Base-by-base conservation (phyloP, 495 filamentous ascomycete species). In the Penicillium flavigenum region DNA sequence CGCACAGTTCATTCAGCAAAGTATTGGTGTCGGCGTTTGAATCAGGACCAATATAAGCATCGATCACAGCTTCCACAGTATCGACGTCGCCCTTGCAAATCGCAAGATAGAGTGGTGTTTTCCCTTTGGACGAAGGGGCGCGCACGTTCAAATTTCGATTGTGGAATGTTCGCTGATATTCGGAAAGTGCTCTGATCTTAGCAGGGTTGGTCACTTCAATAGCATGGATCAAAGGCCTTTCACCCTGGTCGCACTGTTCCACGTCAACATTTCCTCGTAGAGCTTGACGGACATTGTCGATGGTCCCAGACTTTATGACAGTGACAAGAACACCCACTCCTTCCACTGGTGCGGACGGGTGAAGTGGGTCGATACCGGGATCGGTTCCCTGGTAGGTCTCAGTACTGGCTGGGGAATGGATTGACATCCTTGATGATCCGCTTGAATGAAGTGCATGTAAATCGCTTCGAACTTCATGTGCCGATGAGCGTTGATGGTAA, bases 71-170 rank as follows among this genome's bases (percentile, higher is more conserved):
- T 52, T 26, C 41, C 49, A 52, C 49, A 7, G 19, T 20, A 4
- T 24, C 20, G 16, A 41, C 34, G 8, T 52, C 20, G 5, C 49
- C 49, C 34, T 11, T 52, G 9, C 32, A 41, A 16, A 52, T n/a
- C 4, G 49, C 49, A 39, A 52, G 49, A 41, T 52, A 31, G 12
- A 52, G 32, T 12, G 49, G 49, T 2, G 49, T 52, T n/a, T 52
- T 7, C 4, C 32, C n/a, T 52, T 39, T 24, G 19, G 32, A 52
- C 9, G 49, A 52, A 19, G 12, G 20, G 38, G 34, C 36, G n/a
- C 17, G 19, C 32, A 52, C 49, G n/a, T 52, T 27, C 34, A 52
- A 24, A 52, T 42, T 39, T 44, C 17, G 34, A 4, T 36, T 3
- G 41, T 43, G 41, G 2, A 22, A 44, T 10, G 2, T 44, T 26